Percentiles rank a stretch among this genome's conserved stretches.
These are phyloP conservation scores for Sclerotinia trifoliorum DNA, from an alignment of 2,329 filamentous ascomycete species.

Conservation along the genomic window DNA sequence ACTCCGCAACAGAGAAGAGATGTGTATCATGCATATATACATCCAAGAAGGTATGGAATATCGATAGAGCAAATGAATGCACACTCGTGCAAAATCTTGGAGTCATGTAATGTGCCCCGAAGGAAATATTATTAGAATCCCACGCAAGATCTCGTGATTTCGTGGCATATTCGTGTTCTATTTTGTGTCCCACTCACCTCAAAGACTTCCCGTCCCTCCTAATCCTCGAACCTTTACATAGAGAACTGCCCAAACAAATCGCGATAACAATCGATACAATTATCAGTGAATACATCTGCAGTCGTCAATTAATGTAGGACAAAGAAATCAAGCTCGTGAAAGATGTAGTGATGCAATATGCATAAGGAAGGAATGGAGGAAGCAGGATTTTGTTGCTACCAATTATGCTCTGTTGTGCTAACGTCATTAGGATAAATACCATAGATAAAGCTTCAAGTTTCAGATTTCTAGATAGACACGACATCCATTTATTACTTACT, in stretches of 20 bases:
- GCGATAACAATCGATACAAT: constrained; percentile 25
- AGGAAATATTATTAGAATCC: too few species aligned
- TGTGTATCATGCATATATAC: neutral
- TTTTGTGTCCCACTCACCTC: constrained; percentile 29
- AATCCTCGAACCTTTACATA: constrained; percentile 32
- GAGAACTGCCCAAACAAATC: constrained; percentile 23
- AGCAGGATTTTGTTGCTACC: neutral
- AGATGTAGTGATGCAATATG: constrained; percentile 16
- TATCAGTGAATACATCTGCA: constrained; percentile 32
- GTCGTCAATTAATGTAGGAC: neutral
- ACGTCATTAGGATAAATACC: neutral
- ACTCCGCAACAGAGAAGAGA: neutral
- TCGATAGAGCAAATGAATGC: neutral
- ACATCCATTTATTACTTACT: neutral
- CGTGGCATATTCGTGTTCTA: neutral
- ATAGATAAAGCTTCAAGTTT: constrained; percentile 10
- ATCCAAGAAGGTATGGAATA: neutral
- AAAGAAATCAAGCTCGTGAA: neutral
- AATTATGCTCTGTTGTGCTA: neutral
- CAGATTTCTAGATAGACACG: neutral
- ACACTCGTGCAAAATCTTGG: neutral
- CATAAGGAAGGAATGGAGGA: constrained; percentile 10
- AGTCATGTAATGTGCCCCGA: neutral
- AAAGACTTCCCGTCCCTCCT: constrained; percentile 36
- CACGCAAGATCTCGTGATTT: neutral